Percentiles rank a stretch among this genome's conserved stretches.
Conservation (phyloP, 2,329 filamentous ascomycete species). For the Cladosporium sp. region DNA sequence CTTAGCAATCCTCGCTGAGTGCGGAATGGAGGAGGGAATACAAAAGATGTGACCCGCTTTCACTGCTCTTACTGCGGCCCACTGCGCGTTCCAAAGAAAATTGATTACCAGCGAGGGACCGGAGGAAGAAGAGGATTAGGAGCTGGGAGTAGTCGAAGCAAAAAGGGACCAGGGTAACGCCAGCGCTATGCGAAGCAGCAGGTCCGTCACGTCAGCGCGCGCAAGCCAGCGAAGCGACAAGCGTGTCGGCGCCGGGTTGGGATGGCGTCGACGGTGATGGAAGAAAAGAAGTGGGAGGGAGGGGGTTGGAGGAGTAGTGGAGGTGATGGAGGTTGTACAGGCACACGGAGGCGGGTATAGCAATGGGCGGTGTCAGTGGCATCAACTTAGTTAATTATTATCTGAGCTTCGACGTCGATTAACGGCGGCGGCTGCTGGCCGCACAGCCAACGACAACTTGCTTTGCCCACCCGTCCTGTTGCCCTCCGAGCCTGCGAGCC, state of each 20-base stretch:
- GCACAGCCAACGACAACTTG: background rate
- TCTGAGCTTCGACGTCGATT: conserved; percentile 7
- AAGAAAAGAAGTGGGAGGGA: background rate
- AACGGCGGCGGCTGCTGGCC: background rate
- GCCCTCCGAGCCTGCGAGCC: background rate
- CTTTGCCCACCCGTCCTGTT: background rate
- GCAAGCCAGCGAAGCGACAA: conserved; percentile 4
- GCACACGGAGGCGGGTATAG: conserved; percentile 11
- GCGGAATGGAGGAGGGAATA: conserved; percentile 8
- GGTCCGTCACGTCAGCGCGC: conserved; percentile 11
- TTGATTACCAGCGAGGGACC: background rate
- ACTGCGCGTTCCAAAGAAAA: background rate
- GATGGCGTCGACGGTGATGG: conserved; percentile 4
- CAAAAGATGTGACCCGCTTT: background rate
- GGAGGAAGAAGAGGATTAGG: conserved; percentile 3
- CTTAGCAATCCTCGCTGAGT: background rate
- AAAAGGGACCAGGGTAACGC: conserved; percentile 6
- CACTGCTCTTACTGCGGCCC: background rate
- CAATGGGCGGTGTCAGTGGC: conserved; percentile 12
- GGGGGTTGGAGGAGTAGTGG: background rate
- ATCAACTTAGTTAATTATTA: conserved; percentile 2
- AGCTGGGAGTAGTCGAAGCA: conserved; percentile 1
- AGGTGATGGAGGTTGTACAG: conserved; percentile 6
- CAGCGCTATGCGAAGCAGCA: conserved; percentile 11
- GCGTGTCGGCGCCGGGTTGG: conserved; percentile 1